Evolutionary conservation across 2,329 filamentous ascomycete species (phyloP).

Genomic region (Calycina marina): DNA sequence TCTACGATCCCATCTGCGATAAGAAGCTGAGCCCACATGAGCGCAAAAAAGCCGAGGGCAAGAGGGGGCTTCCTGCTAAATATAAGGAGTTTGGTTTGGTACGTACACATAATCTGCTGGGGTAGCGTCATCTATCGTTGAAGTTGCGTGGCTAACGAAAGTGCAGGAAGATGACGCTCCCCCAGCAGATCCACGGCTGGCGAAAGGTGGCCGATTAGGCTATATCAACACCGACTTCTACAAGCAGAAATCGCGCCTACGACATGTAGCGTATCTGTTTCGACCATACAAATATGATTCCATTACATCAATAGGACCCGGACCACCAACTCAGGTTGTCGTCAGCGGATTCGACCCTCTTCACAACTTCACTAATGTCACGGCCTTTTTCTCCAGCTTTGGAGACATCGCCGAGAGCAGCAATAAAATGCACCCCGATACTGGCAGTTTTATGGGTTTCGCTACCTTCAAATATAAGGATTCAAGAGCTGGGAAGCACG

Average conservation of each 20-base stretch:
- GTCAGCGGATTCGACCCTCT: slow-evolving; percentile 95
- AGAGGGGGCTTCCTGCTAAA: too few species aligned
- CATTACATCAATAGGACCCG: slow-evolving; percentile 72
- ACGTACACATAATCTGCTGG: slow-evolving; percentile 35
- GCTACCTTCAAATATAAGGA: slow-evolving; percentile 86
- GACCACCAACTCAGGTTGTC: slow-evolving; percentile 79
- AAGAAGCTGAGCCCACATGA: slow-evolving; percentile 30
- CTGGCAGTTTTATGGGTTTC: slow-evolving; percentile 85
- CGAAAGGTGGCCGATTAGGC: slow-evolving; percentile 47
- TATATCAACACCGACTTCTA: slow-evolving; percentile 57
- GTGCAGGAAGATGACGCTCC: slow-evolving; percentile 66
- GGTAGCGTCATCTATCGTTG: slow-evolving; percentile 46
- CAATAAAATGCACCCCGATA: slow-evolving; percentile 90
- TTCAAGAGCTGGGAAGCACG: slow-evolving; percentile 27
- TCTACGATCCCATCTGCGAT: slow-evolving; percentile 37
- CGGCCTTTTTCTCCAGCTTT: slow-evolving; percentile 62
- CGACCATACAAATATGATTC: slow-evolving; percentile 72
- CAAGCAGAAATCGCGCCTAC: slow-evolving; percentile 56
- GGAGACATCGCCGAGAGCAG: slow-evolving; percentile 82
- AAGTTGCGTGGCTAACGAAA: slow-evolving; percentile 43
- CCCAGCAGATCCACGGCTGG: slow-evolving; percentile 70
- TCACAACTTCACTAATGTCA: slow-evolving; percentile 63
- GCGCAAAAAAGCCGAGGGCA: slow-evolving; percentile 42
- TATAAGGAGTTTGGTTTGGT: slow-evolving; percentile 52
- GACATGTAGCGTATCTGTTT: slow-evolving; percentile 62